phyloP scores from a whole-genome alignment of 208 protist genomes.

The Leishmania mexicana region DNA sequence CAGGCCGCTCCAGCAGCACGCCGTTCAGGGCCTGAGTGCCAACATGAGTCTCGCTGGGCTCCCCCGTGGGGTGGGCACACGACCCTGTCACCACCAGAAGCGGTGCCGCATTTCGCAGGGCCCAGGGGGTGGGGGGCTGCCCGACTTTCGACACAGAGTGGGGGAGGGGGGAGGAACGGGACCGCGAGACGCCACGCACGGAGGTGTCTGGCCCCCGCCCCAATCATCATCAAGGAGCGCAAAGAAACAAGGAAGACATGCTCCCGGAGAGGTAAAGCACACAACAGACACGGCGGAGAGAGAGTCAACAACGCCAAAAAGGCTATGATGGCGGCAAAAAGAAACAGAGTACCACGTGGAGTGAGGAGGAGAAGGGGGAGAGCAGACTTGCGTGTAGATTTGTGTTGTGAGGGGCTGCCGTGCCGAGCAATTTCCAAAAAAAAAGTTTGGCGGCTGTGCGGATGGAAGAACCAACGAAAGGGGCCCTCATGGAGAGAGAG shows the following conservation, averaged over 20 bases:
- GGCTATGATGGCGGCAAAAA: not conserved
- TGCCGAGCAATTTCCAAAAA: not conserved
- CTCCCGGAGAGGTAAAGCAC: not conserved
- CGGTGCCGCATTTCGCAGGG: too few species aligned
- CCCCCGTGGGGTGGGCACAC: not conserved
- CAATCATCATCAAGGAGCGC: not conserved
- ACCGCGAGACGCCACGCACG: not conserved
- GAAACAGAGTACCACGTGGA: not conserved
- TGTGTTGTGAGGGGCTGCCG: not conserved
- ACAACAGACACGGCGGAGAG: constrained; percentile 3
- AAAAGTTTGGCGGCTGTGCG: not conserved
- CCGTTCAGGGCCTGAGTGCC: not conserved
- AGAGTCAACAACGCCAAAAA: constrained; percentile 11
- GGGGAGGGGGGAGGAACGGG: not conserved
- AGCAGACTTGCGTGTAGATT: not conserved
- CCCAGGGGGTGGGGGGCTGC: not conserved
- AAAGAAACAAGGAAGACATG: not conserved
- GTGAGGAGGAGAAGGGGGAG: constrained; percentile 21
- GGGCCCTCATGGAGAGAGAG: not conserved
- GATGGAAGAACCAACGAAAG: constrained; percentile 2
- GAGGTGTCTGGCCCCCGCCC: not conserved
- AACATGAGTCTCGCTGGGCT: not conserved
- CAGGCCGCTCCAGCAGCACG: not conserved
- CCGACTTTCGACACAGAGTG: not conserved
- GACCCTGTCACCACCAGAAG: not conserved